Evolutionary conservation across 805 yeast species (phyloP).

Genomic region (Wickerhamomyces ciferrii): DNA sequence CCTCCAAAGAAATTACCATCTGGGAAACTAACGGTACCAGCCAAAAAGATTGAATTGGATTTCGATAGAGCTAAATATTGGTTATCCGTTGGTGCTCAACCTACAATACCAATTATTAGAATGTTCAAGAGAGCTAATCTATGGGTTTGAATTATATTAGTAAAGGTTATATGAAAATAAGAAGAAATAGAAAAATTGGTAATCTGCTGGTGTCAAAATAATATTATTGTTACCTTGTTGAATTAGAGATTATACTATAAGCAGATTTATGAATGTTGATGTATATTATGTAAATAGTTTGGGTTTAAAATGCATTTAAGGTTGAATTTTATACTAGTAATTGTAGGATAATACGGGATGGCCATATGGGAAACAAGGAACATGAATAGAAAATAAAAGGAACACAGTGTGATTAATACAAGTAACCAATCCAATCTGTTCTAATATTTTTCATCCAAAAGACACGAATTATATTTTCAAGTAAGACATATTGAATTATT

Average conservation of each 20-base stretch:
- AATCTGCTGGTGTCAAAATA: background rate
- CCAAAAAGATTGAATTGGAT: slow-evolving; percentile 79
- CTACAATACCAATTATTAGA: slow-evolving; percentile 74
- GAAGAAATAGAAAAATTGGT: no score
- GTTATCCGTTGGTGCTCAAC: slow-evolving; percentile 97
- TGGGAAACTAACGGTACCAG: slow-evolving; percentile 42
- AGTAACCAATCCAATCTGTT: no score
- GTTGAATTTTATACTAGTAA: background rate
- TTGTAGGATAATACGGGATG: background rate
- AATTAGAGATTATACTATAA: background rate
- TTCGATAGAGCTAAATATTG: slow-evolving; percentile 90
- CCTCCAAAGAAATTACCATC: slow-evolving; percentile 56
- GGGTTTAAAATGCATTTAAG: background rate
- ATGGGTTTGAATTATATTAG: slow-evolving; percentile 20
- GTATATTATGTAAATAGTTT: slow-evolving; percentile 1
- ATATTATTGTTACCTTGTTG: no score
- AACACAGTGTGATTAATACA: no score
- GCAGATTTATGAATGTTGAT: background rate
- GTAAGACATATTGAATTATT: no score
- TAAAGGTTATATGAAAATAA: no score
- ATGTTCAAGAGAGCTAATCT: slow-evolving; percentile 77
- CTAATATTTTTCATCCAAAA: no score
- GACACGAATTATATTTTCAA: no score
- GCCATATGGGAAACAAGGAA: no score
- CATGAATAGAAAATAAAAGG: no score